Evolutionary conservation across 148 eudicot species (phyloP).

Genomic region (Mesembryanthemum crystallinum): DNA sequence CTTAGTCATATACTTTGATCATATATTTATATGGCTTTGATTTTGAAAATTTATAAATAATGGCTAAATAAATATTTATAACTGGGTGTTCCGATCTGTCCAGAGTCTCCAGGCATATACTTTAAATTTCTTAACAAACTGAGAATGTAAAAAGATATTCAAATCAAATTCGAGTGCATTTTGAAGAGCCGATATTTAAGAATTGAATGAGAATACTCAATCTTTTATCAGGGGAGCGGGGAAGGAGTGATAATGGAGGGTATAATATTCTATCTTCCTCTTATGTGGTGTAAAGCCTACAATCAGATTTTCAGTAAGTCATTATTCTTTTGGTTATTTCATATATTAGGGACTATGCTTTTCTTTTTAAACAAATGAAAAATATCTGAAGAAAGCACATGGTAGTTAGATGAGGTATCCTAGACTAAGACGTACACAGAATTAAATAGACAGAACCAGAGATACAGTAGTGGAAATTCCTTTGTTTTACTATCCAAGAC

Average conservation of each 20-base stretch:
- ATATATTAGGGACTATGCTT: neutral
- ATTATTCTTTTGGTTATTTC: neutral
- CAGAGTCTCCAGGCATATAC: too few species aligned
- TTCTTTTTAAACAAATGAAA: neutral
- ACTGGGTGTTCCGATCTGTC: too few species aligned
- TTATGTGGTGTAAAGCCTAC: neutral
- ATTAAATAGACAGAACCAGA: neutral
- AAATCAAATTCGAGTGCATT: too few species aligned
- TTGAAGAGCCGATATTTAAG: neutral
- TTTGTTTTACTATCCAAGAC: neutral
- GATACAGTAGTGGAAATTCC: conserved; percentile 3
- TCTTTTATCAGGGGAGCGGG: neutral
- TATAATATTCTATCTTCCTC: neutral
- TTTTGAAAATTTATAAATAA: too few species aligned
- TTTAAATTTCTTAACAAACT: too few species aligned
- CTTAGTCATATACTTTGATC: too few species aligned
- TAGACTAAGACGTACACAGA: neutral
- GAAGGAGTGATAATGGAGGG: neutral
- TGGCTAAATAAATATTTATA: too few species aligned
- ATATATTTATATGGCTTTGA: too few species aligned
- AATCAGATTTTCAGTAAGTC: neutral
- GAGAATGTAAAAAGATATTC: too few species aligned
- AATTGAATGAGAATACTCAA: neutral
- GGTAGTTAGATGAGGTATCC: neutral
- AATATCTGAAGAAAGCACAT: conserved; percentile 1